A percentile compares a stretch with the other conserved stretches of the same genome.
These are phyloP conservation scores for Cyberlindnera xishuangbannaensis DNA, from an alignment of 805 yeast genomes.

Conservation along the genomic window DNA sequence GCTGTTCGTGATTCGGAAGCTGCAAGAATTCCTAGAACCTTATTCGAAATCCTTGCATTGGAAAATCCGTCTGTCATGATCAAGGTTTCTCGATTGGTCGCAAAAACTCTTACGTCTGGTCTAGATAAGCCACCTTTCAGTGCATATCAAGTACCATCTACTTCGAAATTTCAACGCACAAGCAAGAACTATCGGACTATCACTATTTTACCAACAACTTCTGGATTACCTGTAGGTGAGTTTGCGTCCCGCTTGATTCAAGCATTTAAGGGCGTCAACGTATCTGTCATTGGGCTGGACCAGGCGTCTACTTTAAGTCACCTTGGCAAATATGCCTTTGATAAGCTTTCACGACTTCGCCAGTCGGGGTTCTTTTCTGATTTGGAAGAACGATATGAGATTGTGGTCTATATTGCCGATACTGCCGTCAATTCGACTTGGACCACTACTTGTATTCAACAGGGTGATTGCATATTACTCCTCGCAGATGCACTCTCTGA, in stretches of 20 bases:
- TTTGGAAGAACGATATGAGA: conserved; percentile 81
- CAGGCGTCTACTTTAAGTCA: conserved; percentile 76
- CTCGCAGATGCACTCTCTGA: conserved; percentile 77
- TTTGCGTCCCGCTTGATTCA: conserved; percentile 69
- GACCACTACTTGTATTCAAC: conserved; percentile 90
- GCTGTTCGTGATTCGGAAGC: conserved; percentile 93
- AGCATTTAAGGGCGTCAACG: conserved; percentile 69
- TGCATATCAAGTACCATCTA: conserved; percentile 27
- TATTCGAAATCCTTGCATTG: conserved; percentile 78
- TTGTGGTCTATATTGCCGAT: conserved; percentile 87
- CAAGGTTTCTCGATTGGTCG: conserved; percentile 82
- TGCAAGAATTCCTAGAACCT: conserved; percentile 85
- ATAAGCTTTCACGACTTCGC: conserved; percentile 76
- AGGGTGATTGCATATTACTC: conserved; percentile 89
- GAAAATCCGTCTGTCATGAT: conserved; percentile 89
- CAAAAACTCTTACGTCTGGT: conserved; percentile 39
- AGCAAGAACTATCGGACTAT: conserved; percentile 67
- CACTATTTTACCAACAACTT: conserved; percentile 72
- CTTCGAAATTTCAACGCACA: conserved; percentile 20
- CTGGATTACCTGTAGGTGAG: conserved; percentile 80
- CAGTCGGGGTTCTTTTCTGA: conserved; percentile 88
- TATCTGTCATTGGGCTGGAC: conserved; percentile 71
- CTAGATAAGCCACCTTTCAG: conserved; percentile 10
- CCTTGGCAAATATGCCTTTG: conserved; percentile 90
- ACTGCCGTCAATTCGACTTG: conserved; percentile 77